Evolutionary conservation across 1,284 basidiomycete species (phyloP), one percentile per base, ranked within the genome.

Genomic region (Boletus hoseneyae): DNA sequence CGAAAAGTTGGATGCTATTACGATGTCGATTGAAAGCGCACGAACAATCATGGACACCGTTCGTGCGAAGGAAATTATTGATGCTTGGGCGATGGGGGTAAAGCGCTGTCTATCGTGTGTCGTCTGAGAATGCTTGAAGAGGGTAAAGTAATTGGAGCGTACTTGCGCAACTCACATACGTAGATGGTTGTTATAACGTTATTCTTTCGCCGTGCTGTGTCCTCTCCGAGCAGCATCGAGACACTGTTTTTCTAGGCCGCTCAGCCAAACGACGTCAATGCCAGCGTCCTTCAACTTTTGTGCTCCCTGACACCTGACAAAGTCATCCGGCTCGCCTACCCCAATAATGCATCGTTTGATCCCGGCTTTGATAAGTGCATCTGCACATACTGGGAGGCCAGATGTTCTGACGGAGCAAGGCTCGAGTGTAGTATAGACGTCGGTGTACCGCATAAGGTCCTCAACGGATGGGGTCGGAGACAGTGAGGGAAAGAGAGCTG

Each of bases 351-450:
- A 95, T 11, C 85, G 76, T 45, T 73, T 77, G 42, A 98, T 77
- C 43, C 77, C 74, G 2, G 87, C 84, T 12, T 74, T 73, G 36
- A 97, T 82, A 47, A 99, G 81, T 12, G 90, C 90, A 57, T 94
- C 81, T 12, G 91, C 87, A 66, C 97, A 99, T 0, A 93, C 86
- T 0, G 83, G 70, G 32, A 97, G 78, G 2, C 95, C 94, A 1
- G 91, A 95, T 10, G 93, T 88, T 47, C 97, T 79, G 27, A 90
- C 71, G 3, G 93, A 96, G 67, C 97, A 99, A 11, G 97, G 97
- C 66, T 99, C 97, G 78, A 99, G 85, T 0, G 96, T 99, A 0
- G 95, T 97, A 65, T 96, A 99, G 51, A 93, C 82, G 60, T 91
- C 84, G 23, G 85, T 76, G 37, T 74, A 71, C 9, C 70, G 52